These are phyloP conservation scores for Austroboletus novae-zelandiae DNA, from an alignment of 1,284 basidiomycete genomes.

Conservation along the genomic window DNA sequence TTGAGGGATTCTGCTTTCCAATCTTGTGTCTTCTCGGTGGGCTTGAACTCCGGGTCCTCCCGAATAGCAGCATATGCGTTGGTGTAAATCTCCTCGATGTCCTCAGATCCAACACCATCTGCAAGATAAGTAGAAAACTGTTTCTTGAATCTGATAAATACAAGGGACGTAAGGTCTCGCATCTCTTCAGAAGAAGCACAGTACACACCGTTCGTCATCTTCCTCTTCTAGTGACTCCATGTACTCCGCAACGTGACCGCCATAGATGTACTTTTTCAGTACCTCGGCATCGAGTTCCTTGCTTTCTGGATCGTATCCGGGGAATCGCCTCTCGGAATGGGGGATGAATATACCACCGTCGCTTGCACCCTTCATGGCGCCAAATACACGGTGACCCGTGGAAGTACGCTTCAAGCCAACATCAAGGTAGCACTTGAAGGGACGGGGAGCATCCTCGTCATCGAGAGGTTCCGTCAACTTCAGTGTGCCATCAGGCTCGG, in stretches of 20 bases:
- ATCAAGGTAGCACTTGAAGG: conserved; percentile 99
- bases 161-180: conserved; percentile 7
- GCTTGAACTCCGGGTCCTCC: conserved; percentile 89
- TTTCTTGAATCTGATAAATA: conserved; percentile 86
- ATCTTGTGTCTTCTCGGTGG: conserved; percentile 89
- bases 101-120: conserved; percentile 93
- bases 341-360: conserved; percentile 99
- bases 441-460: conserved; percentile 92
- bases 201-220: conserved; percentile 87
- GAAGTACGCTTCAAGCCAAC: conserved; percentile 98
- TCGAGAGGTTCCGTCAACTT: conserved; percentile 81
- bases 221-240: conserved; percentile 99
- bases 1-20: conserved; percentile 90
- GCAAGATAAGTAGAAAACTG: conserved; percentile 96
- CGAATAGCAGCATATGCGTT: conserved; percentile 93
- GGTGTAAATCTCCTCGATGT: conserved; percentile 96
- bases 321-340: conserved; percentile 98
- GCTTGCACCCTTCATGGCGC: conserved; percentile 98
- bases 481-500: conserved; percentile 90
- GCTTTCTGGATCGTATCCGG: conserved; percentile 92
- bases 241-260: conserved; percentile 98
- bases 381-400: conserved; percentile 97
- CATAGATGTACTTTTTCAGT: conserved; percentile 97
- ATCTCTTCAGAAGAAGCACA: background rate
- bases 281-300: conserved; percentile 96